A percentile compares a stretch with the other conserved stretches of the same genome.
phyloP scores from a whole-genome alignment of 2,329 filamentous ascomycete genomes.

The Pyrenophora seminiperda region DNA sequence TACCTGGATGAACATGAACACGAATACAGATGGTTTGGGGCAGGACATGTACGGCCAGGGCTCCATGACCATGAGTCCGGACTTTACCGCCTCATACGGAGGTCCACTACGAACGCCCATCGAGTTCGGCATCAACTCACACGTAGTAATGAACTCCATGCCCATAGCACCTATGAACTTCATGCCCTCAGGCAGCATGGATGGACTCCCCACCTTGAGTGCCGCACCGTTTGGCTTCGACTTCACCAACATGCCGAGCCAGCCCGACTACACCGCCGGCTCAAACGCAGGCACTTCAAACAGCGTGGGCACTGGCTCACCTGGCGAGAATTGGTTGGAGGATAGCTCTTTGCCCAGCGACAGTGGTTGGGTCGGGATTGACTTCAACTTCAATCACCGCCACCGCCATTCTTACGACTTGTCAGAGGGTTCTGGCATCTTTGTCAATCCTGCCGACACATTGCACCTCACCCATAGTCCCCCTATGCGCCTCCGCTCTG shows the following conservation, averaged over 20 bases:
- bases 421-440: constrained; percentile 63
- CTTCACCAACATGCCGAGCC: constrained; percentile 61
- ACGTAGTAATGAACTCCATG: constrained; percentile 23
- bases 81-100: constrained; percentile 49
- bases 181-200: constrained; percentile 51
- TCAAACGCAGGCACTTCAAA: constrained; percentile 31
- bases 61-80: constrained; percentile 42
- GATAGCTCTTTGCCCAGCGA: constrained; percentile 87
- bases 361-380: constrained; percentile 81
- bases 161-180: constrained; percentile 24
- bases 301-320: constrained; percentile 64
- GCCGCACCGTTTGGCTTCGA: constrained; percentile 67
- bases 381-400: constrained; percentile 51
- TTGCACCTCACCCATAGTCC: constrained; percentile 59
- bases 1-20: constrained; percentile 53
- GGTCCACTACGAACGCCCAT: constrained; percentile 52
- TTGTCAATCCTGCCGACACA: constrained; percentile 91
- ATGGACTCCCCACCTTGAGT: constrained; percentile 51
- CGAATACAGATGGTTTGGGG: constrained; percentile 35
- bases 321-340: constrained; percentile 80
- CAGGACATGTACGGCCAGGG: constrained; percentile 32
- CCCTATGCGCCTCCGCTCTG: constrained; percentile 56
- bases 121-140: constrained; percentile 53
- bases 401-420: constrained; percentile 71
- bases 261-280: constrained; percentile 51